Conservation (phyloP, 331 rosid genomes). For the Pyrus hybrid region DNA sequence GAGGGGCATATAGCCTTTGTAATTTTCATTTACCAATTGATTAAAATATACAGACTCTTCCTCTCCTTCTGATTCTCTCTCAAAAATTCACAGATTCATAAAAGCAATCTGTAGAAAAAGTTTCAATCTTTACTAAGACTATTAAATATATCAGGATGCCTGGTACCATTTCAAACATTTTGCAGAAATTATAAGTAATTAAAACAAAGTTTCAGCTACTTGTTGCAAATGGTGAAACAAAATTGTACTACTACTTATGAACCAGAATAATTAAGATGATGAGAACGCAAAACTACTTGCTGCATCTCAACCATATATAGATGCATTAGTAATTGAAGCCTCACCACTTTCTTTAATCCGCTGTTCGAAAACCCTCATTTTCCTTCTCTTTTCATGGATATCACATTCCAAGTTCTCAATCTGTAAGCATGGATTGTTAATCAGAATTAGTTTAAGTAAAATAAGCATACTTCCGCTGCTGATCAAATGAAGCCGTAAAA, state of each 20-base stretch:
- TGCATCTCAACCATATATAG: conserved; percentile 94
- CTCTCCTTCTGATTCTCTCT: too few species aligned
- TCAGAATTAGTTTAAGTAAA: background rate
- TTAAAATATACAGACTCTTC: too few species aligned
- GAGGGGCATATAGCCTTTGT: too few species aligned
- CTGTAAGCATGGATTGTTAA: conserved; percentile 27
- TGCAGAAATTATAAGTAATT: too few species aligned
- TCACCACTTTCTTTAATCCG: conserved; percentile 72
- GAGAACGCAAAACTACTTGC: conserved; percentile 55
- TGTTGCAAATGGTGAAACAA: background rate
- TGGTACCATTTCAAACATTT: too few species aligned
- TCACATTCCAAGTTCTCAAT: conserved; percentile 79
- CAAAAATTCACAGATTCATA: too few species aligned
- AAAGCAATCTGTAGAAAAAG: too few species aligned
- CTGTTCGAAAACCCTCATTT: conserved; percentile 78
- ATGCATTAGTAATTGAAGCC: conserved; percentile 66
- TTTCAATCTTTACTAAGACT: too few species aligned
- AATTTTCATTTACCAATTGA: too few species aligned
- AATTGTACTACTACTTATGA: background rate
- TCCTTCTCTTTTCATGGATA: conserved; percentile 83
- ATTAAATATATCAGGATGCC: too few species aligned
- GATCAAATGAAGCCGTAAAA: background rate
- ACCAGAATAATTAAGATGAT: background rate
- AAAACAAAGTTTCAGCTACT: too few species aligned
- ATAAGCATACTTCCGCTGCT: background rate